Evolutionary conservation across 208 protist species (phyloP).

Genomic region (Acanthamoeba divionensis): DNA sequence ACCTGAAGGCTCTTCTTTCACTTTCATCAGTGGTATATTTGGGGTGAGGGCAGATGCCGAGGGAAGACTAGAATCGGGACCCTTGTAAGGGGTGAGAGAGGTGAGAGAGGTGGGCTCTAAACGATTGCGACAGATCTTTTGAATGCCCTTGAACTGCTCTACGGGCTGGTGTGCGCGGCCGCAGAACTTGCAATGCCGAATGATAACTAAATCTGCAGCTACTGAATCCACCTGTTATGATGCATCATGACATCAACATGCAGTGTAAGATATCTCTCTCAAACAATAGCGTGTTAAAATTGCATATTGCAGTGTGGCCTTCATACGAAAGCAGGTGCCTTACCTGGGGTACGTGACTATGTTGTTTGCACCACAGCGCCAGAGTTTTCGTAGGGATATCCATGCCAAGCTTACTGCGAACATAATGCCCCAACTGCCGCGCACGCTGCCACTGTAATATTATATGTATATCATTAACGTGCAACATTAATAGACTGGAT

Average conservation of each 20-base stretch:
- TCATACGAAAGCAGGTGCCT: neutral
- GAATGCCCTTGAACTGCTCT: neutral
- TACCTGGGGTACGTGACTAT: neutral
- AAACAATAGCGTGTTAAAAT: neutral
- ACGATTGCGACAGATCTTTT: neutral
- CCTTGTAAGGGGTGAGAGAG: neutral
- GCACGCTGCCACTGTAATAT: constrained; percentile 1
- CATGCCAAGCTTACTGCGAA: neutral
- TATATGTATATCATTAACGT: too few relatives aligned
- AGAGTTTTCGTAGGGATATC: constrained; percentile 14
- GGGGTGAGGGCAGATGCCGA: neutral
- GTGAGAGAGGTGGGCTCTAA: neutral
- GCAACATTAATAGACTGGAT: neutral
- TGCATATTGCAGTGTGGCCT: neutral
- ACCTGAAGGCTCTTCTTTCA: too few relatives aligned
- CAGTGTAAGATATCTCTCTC: neutral
- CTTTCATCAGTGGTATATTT: too few relatives aligned
- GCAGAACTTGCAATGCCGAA: constrained; percentile 8
- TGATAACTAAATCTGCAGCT: neutral
- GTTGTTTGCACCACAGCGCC: neutral
- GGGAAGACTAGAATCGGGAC: neutral
- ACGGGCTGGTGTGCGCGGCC: neutral
- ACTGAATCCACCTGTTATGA: neutral
- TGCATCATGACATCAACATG: neutral
- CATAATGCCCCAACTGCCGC: neutral